A percentile compares a stretch with the other conserved stretches of the same genome.
These are phyloP conservation scores for Fusarium goolgardi DNA, from an alignment of 2,329 filamentous ascomycete species.

Conservation along the genomic window DNA sequence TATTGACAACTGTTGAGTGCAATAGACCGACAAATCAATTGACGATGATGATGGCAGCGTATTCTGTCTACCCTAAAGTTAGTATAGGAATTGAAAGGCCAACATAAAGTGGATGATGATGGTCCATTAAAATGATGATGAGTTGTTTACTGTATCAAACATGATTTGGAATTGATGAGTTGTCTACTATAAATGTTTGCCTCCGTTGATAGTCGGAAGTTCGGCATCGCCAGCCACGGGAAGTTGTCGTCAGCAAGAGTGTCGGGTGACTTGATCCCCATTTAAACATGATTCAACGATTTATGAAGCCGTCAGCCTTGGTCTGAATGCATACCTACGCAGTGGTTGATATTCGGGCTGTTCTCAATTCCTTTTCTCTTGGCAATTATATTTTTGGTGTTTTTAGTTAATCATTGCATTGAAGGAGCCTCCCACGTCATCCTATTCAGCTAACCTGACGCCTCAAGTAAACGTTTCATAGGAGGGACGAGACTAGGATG, in stretches of 20 bases:
- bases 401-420: conserved; percentile 11
- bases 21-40: neutral
- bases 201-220: conserved; percentile 24
- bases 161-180: neutral
- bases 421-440: conserved; percentile 16
- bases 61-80: neutral
- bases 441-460: neutral
- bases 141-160: neutral
- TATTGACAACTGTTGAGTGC: too few species aligned
- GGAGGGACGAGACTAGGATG: neutral
- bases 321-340: neutral
- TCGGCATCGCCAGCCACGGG: conserved; percentile 27
- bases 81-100: too few species aligned
- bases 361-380: neutral
- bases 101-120: neutral
- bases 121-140: neutral
- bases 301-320: neutral
- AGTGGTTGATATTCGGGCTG: neutral
- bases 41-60: neutral
- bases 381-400: neutral
- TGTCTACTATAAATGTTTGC: neutral
- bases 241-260: conserved; percentile 28
- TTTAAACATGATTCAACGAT: neutral
- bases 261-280: neutral
- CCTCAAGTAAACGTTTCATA: conserved; percentile 13